Conservation (phyloP, 2,329 filamentous ascomycete species). For the Septoria linicola region DNA sequence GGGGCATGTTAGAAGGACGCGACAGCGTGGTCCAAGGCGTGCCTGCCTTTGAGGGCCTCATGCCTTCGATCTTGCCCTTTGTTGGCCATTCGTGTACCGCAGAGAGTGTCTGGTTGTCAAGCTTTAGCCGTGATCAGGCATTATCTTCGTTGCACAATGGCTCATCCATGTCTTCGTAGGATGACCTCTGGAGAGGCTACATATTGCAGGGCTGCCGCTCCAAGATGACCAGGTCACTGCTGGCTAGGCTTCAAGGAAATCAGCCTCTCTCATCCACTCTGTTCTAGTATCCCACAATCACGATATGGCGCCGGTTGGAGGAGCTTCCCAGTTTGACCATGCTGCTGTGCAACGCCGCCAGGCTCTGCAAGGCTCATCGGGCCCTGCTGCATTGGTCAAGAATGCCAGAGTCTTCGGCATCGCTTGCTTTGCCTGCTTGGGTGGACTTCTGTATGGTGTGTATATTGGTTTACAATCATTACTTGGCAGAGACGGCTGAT, state of each 20-base stretch:
- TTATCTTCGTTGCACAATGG: constrained; percentile 4
- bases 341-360: constrained; percentile 45
- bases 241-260: too few species aligned
- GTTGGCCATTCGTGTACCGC: neutral
- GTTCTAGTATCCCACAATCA: neutral
- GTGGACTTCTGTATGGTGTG: constrained; percentile 57
- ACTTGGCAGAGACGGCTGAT: neutral
- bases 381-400: constrained; percentile 51
- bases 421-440: constrained; percentile 54
- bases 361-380: constrained; percentile 42
- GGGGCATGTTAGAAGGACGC: too few species aligned
- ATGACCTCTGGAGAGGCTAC: constrained; percentile 3
- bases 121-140: constrained; percentile 10
- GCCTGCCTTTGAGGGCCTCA: neutral
- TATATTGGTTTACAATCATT: neutral
- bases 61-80: neutral
- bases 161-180: constrained; percentile 5
- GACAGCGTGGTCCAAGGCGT: neutral
- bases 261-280: neutral
- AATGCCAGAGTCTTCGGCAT: constrained; percentile 57
- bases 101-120: neutral
- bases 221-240: neutral
- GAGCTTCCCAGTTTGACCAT: constrained; percentile 40
- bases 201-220: constrained; percentile 8
- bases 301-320: constrained; percentile 42